Percentiles rank a stretch among this genome's conserved stretches.
These are phyloP conservation scores for Berberis vulgaris DNA, from an alignment of 164 flowering plant species.

Conservation along the genomic window DNA sequence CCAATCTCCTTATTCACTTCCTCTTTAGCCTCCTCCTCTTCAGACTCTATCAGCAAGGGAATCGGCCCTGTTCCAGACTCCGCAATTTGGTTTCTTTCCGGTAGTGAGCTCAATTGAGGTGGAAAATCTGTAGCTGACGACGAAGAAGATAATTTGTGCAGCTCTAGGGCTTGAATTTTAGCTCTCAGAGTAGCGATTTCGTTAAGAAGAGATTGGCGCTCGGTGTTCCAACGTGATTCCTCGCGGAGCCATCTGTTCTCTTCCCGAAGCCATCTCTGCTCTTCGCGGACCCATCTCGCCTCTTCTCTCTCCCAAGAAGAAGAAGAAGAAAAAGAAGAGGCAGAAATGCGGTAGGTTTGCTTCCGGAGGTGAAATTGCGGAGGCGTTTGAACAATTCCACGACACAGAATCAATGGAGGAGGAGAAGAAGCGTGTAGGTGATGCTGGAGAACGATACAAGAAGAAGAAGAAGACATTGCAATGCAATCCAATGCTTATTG, in stretches of 20 bases:
- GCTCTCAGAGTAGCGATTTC: constrained; percentile 44
- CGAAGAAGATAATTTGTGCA: too few species aligned
- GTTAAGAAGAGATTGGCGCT: constrained; percentile 49
- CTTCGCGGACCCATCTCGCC: constrained; percentile 35
- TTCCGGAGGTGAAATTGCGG: constrained; percentile 1
- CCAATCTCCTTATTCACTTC: too few species aligned
- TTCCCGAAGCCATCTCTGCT: constrained; percentile 68
- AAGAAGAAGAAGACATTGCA: neutral
- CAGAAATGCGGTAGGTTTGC: neutral
- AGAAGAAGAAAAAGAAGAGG: constrained; percentile 8
- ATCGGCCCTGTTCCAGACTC: too few species aligned
- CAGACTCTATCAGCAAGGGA: too few species aligned
- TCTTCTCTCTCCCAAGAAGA: constrained; percentile 22
- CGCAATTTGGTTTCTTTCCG: too few species aligned
- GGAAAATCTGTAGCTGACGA: too few species aligned
- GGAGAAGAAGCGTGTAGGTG: neutral
- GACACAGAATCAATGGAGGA: neutral
- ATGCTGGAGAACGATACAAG: neutral
- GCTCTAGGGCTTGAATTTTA: constrained; percentile 41
- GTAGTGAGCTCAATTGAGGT: too few species aligned
- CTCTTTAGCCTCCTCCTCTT: too few species aligned
- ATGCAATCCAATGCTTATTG: too few species aligned
- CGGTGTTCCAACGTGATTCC: constrained; percentile 60
- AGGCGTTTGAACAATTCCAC: neutral
- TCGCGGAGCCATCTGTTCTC: constrained; percentile 82